phyloP scores from a whole-genome alignment of 169 alveolate species.

The Eimeria praecox region DNA sequence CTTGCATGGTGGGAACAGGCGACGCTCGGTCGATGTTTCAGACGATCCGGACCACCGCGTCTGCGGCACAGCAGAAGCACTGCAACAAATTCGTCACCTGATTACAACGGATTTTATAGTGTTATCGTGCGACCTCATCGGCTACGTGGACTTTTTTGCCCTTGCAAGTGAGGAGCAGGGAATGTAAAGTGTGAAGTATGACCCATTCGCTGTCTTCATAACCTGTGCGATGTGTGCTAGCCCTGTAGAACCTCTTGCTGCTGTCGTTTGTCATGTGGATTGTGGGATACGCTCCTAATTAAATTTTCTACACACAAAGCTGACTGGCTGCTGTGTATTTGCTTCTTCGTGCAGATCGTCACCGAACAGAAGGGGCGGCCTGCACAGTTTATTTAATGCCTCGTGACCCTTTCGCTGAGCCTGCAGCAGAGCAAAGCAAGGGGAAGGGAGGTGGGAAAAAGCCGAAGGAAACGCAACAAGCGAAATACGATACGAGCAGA shows the following conservation, averaged over 20 bases:
- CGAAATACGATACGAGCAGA: constrained; percentile 48
- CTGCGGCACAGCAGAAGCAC: constrained; percentile 82
- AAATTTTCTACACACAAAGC: not conserved
- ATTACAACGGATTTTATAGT: constrained; percentile 76
- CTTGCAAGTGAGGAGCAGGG: constrained; percentile 72
- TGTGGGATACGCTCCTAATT: not conserved
- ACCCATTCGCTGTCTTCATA: not conserved
- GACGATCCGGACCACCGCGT: constrained; percentile 69
- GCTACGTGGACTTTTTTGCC: constrained; percentile 80
- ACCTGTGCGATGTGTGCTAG: not conserved
- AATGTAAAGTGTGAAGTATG: not conserved
- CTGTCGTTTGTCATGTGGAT: not conserved
- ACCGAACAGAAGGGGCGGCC: constrained; percentile 79
- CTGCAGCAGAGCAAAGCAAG: constrained; percentile 24
- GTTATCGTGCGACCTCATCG: constrained; percentile 78
- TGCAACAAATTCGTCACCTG: constrained; percentile 75
- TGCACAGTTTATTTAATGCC: constrained; percentile 79
- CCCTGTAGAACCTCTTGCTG: not conserved
- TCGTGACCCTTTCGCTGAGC: constrained; percentile 63
- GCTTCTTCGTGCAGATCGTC: constrained; percentile 50
- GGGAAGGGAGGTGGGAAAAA: constrained; percentile 73
- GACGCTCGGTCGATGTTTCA: constrained; percentile 45
- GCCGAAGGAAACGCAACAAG: constrained; percentile 6
- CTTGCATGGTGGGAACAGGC: constrained; percentile 7
- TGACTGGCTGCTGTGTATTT: not conserved